Percentiles rank a stretch among this genome's conserved stretches.
These are phyloP conservation scores for Brachypodium distachyon DNA, from an alignment of 202 grass and related monocot genomes.

Conservation along the genomic window DNA sequence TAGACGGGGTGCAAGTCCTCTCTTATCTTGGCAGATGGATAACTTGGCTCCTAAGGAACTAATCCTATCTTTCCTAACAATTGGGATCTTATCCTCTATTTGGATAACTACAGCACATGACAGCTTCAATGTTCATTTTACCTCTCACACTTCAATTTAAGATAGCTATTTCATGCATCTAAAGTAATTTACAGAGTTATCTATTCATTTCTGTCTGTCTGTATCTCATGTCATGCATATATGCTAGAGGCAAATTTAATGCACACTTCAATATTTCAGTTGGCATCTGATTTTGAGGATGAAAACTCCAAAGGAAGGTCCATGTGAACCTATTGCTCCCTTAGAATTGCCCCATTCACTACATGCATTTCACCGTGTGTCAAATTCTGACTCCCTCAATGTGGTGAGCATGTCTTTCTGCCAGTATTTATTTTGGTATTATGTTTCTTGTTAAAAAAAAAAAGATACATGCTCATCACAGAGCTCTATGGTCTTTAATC, in stretches of 20 bases:
- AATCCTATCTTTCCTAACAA: no score
- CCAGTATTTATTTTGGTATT: neutral
- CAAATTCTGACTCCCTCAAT: slow-evolving; percentile 55
- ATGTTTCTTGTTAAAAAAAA: slow-evolving; percentile 15
- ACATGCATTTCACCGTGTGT: slow-evolving; percentile 83
- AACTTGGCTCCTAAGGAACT: no score
- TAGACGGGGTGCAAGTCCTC: no score
- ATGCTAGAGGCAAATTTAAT: slow-evolving; percentile 2
- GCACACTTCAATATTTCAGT: slow-evolving; percentile 31
- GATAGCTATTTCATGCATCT: neutral
- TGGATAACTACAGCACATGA: no score
- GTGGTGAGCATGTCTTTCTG: slow-evolving; percentile 42
- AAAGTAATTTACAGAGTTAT: neutral
- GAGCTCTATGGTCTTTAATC: slow-evolving; percentile 2
- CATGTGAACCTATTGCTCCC: slow-evolving; percentile 81
- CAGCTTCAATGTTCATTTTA: neutral
- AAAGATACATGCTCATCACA: neutral
- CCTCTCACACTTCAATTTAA: neutral
- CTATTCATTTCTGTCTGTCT: neutral
- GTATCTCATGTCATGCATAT: neutral
- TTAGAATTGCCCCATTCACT: slow-evolving; percentile 82
- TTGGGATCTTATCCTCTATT: no score
- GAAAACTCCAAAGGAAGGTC: slow-evolving; percentile 56
- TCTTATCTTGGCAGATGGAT: no score
- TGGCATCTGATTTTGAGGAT: slow-evolving; percentile 98